These are phyloP conservation scores for Passalora sequoiae DNA, from an alignment of 2,329 filamentous ascomycete species.

Conservation along the genomic window DNA sequence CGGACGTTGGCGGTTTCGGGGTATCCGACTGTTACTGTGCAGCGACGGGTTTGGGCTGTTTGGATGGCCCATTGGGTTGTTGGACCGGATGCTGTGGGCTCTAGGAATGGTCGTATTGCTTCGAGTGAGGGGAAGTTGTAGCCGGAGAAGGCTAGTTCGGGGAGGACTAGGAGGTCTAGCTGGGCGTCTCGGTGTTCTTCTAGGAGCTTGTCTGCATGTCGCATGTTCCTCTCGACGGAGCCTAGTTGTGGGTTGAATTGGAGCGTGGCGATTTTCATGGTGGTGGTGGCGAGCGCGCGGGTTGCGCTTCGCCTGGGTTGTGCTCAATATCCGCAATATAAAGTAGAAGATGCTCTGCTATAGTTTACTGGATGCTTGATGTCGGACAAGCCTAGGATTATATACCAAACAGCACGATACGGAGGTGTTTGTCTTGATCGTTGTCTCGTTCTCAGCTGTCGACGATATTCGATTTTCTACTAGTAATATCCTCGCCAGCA, in stretches of 20 bases:
- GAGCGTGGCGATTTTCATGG: conserved; percentile 63
- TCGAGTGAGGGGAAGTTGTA: conserved; percentile 71
- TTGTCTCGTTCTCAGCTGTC: too few relatives aligned
- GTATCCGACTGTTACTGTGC: conserved; percentile 66
- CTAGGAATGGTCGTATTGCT: conserved; percentile 64
- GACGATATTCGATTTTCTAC: too few relatives aligned
- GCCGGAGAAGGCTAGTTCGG: conserved; percentile 71
- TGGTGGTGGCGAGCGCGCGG: too few relatives aligned
- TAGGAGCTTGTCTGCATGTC: conserved; percentile 61
- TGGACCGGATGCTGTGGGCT: conserved; percentile 60
- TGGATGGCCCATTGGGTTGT: conserved; percentile 66
- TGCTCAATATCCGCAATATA: too few relatives aligned
- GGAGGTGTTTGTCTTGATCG: too few relatives aligned
- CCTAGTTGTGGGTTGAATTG: conserved; percentile 70
- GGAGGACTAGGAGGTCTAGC: conserved; percentile 68
- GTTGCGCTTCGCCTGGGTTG: too few relatives aligned
- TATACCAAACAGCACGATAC: too few relatives aligned
- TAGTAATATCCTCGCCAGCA: too few relatives aligned
- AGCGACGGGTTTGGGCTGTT: conserved; percentile 61
- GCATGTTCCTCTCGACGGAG: conserved; percentile 64
- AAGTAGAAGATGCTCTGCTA: too few relatives aligned
- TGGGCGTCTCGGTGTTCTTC: conserved; percentile 42
- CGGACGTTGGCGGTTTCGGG: conserved; percentile 51
- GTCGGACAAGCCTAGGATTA: too few relatives aligned
- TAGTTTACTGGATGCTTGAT: too few relatives aligned